Conservation (phyloP, 2,329 filamentous ascomycete species). For the Neodidymelliopsis sp. region DNA sequence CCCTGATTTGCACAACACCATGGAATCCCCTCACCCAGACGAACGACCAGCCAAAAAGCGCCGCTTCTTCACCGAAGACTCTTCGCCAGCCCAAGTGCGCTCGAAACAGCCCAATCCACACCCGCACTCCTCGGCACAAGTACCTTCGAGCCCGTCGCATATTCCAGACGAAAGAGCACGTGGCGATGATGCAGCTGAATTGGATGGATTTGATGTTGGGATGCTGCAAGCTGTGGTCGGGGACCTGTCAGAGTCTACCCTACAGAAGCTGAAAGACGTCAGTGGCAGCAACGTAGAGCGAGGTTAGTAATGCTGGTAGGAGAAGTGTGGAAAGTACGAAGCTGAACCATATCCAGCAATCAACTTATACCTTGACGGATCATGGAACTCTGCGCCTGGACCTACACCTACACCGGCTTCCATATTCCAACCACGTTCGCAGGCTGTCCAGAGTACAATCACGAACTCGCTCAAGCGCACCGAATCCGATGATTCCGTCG, state of each 20-base stretch:
- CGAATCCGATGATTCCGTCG: constrained; percentile 34
- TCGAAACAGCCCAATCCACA: constrained; percentile 35
- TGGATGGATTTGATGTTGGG: constrained; percentile 60
- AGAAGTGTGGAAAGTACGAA: neutral
- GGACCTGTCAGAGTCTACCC: constrained; percentile 54
- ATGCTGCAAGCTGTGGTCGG: constrained; percentile 67
- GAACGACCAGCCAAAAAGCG: constrained; percentile 67
- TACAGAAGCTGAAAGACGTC: constrained; percentile 58
- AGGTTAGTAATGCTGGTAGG: constrained; percentile 31
- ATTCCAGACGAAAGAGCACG: constrained; percentile 14
- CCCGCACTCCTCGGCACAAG: constrained; percentile 42
- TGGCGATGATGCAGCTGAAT: constrained; percentile 17
- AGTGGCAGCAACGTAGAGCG: constrained; percentile 64
- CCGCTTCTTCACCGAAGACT: constrained; percentile 67
- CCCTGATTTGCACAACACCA: constrained; percentile 24
- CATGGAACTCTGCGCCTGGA: constrained; percentile 58
- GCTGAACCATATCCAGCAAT: constrained; percentile 55
- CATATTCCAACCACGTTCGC: constrained; percentile 26
- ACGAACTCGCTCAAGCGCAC: constrained; percentile 33
- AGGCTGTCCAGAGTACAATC: constrained; percentile 33
- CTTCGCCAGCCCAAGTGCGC: constrained; percentile 36
- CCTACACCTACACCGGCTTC: constrained; percentile 18
- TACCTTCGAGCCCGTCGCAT: constrained; percentile 24
- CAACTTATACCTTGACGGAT: constrained; percentile 70
- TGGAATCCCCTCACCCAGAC: constrained; percentile 55